A percentile compares a stretch with the other conserved stretches of the same genome.
phyloP scores from a whole-genome alignment of 1,284 basidiomycete genomes.

The Garcileccinum viscosum region DNA sequence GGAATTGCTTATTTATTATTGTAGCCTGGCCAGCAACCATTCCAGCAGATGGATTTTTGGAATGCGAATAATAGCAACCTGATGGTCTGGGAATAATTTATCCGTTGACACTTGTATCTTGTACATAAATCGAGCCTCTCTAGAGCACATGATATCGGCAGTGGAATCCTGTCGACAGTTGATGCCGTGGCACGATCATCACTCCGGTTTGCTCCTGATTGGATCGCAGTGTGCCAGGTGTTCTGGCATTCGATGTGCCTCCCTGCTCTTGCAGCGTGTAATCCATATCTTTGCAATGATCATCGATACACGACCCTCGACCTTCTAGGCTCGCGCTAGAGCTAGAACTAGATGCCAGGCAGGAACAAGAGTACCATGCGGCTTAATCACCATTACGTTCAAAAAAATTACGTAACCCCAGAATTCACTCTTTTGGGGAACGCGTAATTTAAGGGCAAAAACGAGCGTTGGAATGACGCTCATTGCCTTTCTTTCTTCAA shows the following conservation, averaged over 20 bases:
- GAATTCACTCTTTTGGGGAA: constrained; percentile 39
- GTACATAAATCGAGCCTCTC: neutral
- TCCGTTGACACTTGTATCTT: neutral
- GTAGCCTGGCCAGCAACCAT: constrained; percentile 30
- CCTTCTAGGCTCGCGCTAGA: no score
- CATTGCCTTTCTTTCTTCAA: constrained; percentile 15
- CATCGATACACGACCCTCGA: constrained; percentile 23
- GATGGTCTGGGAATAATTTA: constrained; percentile 11
- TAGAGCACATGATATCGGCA: no score
- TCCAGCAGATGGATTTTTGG: constrained; percentile 41
- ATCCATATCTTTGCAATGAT: constrained; percentile 17
- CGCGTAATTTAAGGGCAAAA: constrained; percentile 26
- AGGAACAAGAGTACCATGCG: no score
- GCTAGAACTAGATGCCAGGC: no score
- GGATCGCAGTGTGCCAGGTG: constrained; percentile 20
- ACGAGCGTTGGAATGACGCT: constrained; percentile 15
- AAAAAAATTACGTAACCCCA: constrained; percentile 39
- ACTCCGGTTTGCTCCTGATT: no score
- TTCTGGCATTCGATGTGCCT: constrained; percentile 34
- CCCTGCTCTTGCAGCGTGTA: constrained; percentile 11
- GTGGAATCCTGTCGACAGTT: no score
- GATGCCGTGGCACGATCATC: no score
- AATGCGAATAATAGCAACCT: constrained; percentile 39
- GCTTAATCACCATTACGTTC: no score
- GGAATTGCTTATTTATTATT: neutral